Evolutionary conservation across 352 stramenopile genomes (phyloP), one percentile per base, ranked within the genome.

Genomic region (Pythium graminicola): DNA sequence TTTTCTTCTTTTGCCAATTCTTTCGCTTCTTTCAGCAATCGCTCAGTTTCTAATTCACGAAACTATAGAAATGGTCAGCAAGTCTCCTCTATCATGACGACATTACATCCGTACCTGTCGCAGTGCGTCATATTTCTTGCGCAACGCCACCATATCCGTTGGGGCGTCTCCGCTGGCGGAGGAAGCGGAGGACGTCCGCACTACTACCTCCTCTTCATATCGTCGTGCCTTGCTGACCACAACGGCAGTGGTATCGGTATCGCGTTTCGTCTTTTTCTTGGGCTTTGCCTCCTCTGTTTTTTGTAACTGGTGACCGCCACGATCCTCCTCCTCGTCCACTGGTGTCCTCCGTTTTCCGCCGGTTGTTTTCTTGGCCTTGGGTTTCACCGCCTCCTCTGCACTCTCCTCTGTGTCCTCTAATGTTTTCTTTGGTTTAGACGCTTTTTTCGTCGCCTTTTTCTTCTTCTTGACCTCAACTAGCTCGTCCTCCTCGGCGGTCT

Each of bases 1-100:
- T 86, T 85, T 57, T 89, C 78, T 32, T 84, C 68, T 50, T 72
- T 61, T 1, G 78, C 76, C 9, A 90, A 58, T 7, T 57, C 59
- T 20, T 70, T 73, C 20, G 83, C 73, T 38, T 93, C 76, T 27
- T 71, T 44, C 31, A 93, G 60, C 56, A 93, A 40, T 24, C 70
- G 62, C 54, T 85, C 76, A 19, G 69, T 77, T 56, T 93, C 79
- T 10, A 54, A 67, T 50, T 87, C 72, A n/a, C 67, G 76, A 38
- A 87, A 67, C 67, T 81, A 46, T 8, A 61, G 36, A 8, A 7
- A 27, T 44, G n/a, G n/a, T 44, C 38, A 44, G 38, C 36, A 26
- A n/a, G n/a, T 33, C 42, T 17, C 26, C 2, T 13, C 42, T 38
- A 46, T 33, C 6, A 33, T n/a, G 7, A 7, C 24, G 11, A 26